Evolutionary conservation across 169 alveolate species (phyloP).

Genomic region (Plasmodium knowlesi): DNA sequence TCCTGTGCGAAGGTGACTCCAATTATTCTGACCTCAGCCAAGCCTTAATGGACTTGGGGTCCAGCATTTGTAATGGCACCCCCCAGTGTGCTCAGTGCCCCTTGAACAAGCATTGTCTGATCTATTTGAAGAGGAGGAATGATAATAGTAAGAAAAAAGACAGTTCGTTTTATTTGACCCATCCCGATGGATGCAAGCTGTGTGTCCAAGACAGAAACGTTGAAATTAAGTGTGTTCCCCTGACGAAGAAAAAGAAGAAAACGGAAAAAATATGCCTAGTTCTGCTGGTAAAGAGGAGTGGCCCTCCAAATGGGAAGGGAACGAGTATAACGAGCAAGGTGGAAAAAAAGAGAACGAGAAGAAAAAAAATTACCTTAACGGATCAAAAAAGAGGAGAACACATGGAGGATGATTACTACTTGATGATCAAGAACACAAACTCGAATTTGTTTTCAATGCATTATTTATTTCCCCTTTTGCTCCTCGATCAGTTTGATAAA

Average conservation of each 20-base stretch:
- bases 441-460: slow-evolving; percentile 66
- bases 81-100: slow-evolving; percentile 79
- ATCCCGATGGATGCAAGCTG: slow-evolving; percentile 30
- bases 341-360: background rate
- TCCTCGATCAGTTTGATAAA: slow-evolving; percentile 31
- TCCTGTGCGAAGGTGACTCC: slow-evolving; percentile 33
- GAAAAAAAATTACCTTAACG: slow-evolving; percentile 3
- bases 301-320: background rate
- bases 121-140: slow-evolving; percentile 35
- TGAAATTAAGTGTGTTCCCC: slow-evolving; percentile 52
- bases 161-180: slow-evolving; percentile 4
- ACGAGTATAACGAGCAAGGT: background rate
- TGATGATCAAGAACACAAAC: slow-evolving; percentile 65
- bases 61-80: slow-evolving; percentile 75
- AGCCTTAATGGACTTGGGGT: slow-evolving; percentile 81
- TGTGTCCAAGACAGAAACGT: slow-evolving; percentile 61
- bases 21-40: slow-evolving; percentile 72
- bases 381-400: background rate
- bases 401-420: slow-evolving; percentile 5
- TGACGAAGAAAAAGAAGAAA: slow-evolving; percentile 40
- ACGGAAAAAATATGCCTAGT: slow-evolving; percentile 50
- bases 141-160: background rate
- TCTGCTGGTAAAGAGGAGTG: slow-evolving; percentile 16
- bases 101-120: slow-evolving; percentile 49
- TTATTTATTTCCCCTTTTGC: slow-evolving; percentile 63